A percentile compares a stretch with the other conserved stretches of the same genome.
Evolutionary conservation across 768 basidiomycete species (phyloP).

Genomic region (Lactarius vividus): DNA sequence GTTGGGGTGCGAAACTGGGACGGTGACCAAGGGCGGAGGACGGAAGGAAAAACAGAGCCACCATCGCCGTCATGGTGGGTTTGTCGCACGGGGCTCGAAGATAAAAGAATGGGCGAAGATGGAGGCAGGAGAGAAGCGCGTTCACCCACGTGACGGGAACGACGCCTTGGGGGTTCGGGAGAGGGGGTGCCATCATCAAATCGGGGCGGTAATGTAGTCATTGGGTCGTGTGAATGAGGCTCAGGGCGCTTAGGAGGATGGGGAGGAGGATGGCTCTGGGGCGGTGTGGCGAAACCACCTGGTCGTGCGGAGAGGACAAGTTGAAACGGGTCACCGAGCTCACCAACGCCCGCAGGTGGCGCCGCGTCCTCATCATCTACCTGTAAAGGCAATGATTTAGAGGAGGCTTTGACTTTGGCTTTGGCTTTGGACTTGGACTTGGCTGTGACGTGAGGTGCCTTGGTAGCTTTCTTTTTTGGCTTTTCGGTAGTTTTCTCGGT

Average conservation of each 20-base stretch:
- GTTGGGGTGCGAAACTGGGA: constrained; percentile 26
- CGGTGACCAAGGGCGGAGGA: constrained; percentile 6
- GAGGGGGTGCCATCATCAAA: constrained; percentile 20
- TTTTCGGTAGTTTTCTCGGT: constrained; percentile 1
- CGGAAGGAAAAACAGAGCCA: constrained; percentile 8
- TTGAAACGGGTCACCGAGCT: constrained; percentile 5
- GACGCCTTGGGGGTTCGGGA: constrained; percentile 16
- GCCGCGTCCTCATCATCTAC: neutral
- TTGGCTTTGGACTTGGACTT: constrained; percentile 15
- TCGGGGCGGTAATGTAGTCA: constrained; percentile 15
- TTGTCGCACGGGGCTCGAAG: constrained; percentile 16
- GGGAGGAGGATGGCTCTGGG: constrained; percentile 21
- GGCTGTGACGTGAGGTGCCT: neutral
- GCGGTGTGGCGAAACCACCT: constrained; percentile 20
- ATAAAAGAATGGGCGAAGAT: constrained; percentile 19
- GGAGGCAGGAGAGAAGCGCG: constrained; percentile 12
- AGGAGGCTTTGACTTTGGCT: constrained; percentile 6
- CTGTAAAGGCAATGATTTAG: neutral
- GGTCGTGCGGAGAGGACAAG: neutral
- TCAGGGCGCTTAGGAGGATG: constrained; percentile 18
- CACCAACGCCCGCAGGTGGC: neutral
- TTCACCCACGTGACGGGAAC: constrained; percentile 1
- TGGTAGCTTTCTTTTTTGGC: constrained; percentile 7
- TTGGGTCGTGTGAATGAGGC: constrained; percentile 19
- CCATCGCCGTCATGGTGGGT: neutral